A percentile compares a stretch with the other conserved stretches of the same genome.
These are phyloP conservation scores for Nigrospora oryzae DNA, from an alignment of 2,329 filamentous ascomycete genomes.

Conservation along the genomic window DNA sequence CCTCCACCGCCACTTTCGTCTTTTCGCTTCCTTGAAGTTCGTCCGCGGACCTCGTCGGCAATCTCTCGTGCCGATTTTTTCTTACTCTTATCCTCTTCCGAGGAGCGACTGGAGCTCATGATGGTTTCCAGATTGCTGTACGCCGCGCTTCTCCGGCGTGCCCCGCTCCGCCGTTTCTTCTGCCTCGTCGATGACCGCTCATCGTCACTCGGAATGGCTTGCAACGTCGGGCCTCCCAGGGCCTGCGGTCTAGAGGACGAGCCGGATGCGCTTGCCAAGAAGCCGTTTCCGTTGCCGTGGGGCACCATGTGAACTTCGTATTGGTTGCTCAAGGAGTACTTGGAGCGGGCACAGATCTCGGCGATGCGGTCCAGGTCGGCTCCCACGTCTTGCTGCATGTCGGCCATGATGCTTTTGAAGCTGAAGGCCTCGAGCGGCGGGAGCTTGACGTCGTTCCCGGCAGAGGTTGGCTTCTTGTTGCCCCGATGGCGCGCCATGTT, in stretches of 20 bases:
- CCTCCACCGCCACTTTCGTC: constrained; percentile 13
- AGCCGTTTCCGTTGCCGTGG: constrained; percentile 47
- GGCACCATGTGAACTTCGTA: constrained; percentile 58
- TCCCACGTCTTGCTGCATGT: constrained; percentile 43
- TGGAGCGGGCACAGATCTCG: constrained; percentile 57
- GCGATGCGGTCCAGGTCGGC: constrained; percentile 57
- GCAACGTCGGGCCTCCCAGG: constrained; percentile 42
- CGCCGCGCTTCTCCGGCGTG: constrained; percentile 41
- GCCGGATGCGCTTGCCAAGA: constrained; percentile 22
- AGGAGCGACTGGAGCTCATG: constrained; percentile 57
- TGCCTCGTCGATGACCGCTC: constrained; percentile 32
- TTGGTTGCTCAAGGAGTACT: constrained; percentile 58
- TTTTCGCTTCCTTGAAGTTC: constrained; percentile 27
- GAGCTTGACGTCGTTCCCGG: constrained; percentile 31
- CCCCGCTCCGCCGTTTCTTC: constrained; percentile 29
- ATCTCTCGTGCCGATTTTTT: constrained; percentile 51
- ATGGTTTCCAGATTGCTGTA: constrained; percentile 59
- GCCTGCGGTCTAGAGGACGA: constrained; percentile 19
- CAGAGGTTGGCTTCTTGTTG: constrained; percentile 28
- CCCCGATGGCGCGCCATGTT: constrained; percentile 35
- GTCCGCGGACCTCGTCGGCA: constrained; percentile 43
- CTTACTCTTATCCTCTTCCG: constrained; percentile 52
- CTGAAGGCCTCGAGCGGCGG: constrained; percentile 56
- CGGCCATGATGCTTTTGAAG: constrained; percentile 56
- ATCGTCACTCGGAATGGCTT: constrained; percentile 49